Evolutionary conservation across 208 protist species (phyloP), one percentile per base, ranked within the genome.

Genomic region (Trypanosoma cruzi): DNA sequence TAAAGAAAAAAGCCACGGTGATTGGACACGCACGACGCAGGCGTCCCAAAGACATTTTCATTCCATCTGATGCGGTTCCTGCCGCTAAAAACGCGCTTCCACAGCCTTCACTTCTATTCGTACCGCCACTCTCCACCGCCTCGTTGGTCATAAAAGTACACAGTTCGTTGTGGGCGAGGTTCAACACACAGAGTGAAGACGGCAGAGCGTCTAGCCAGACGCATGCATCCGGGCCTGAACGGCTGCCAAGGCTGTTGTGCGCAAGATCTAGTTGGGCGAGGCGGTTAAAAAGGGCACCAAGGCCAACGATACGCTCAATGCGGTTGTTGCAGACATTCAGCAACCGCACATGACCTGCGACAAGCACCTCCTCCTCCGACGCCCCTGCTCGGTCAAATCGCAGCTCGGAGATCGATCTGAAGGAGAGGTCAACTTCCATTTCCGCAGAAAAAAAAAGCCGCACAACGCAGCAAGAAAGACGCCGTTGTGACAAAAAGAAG

Each of bases 351-450:
- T 61, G 72, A 16, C 71, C 61, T 11, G 86, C 87, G 20, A 86
- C 88, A 4, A 79, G 63, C 11, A 54, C 68, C 64, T 93, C 91
- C 65, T 94, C 85, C 26, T 56, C 46, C 11, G 59, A 80, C 0
- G 77, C 71, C 24, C 73, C 55, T 52, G 60, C 52, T 1, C 42
- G 53, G 54, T 85, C 79, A 60, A 96, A 96, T 53, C 72, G 75
- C 7, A 96, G 77, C 62, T 92, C 86, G 36, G 64, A 72, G 42
- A 96, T 90, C 14, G 71, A 79, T 42, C 85, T 79, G 57, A 81
- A 49, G 24, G 75, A 77, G 49, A 96, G 65, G 48, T 96, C 85
- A 53, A 96, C 77, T 22, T 94, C 81, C 90, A 96, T 96, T 46
- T n/a, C 16, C 22, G 48, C 20, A 26, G 18, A 22, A 10, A 26